Conservation (phyloP, 768 basidiomycete species). For the Auriculariales sp. region DNA sequence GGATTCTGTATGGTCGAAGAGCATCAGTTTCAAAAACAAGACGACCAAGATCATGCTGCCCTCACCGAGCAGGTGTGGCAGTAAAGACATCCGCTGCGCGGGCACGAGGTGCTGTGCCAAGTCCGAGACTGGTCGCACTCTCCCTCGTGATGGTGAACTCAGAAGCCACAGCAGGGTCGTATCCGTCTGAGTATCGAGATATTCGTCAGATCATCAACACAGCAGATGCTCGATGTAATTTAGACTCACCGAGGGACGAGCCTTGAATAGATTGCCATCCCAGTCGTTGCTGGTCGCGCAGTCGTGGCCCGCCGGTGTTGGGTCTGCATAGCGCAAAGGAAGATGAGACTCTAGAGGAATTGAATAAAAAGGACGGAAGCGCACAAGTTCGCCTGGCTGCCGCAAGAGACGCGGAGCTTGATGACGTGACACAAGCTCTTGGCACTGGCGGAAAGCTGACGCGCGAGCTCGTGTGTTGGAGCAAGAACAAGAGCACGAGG, state of each 20-base stretch:
- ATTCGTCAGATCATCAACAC: no score
- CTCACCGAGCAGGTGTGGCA: not conserved
- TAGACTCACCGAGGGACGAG: no score
- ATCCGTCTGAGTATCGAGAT: not conserved
- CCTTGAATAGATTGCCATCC: not conserved
- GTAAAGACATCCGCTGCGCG: not conserved
- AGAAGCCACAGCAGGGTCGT: not conserved
- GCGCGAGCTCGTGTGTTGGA: constrained; percentile 79
- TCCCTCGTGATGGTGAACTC: not conserved
- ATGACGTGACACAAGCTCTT: constrained; percentile 60
- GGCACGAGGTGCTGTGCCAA: not conserved
- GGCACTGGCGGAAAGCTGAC: constrained; percentile 62
- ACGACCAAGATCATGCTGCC: no score
- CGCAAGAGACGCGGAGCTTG: constrained; percentile 64
- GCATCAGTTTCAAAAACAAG: no score
- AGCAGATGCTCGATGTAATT: no score
- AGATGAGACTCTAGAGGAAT: no score
- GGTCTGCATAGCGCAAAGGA: no score
- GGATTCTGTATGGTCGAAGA: no score
- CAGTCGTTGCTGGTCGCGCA: not conserved
- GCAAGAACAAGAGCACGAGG: constrained; percentile 74
- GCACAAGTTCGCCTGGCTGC: constrained; percentile 41
- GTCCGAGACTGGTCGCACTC: not conserved
- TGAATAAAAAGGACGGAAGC: no score
- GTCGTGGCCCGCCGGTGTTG: not conserved